Evolutionary conservation across 805 yeast genomes (phyloP), one percentile per base, ranked within the genome.

Genomic region (Blastobotrys mokoenaii): DNA sequence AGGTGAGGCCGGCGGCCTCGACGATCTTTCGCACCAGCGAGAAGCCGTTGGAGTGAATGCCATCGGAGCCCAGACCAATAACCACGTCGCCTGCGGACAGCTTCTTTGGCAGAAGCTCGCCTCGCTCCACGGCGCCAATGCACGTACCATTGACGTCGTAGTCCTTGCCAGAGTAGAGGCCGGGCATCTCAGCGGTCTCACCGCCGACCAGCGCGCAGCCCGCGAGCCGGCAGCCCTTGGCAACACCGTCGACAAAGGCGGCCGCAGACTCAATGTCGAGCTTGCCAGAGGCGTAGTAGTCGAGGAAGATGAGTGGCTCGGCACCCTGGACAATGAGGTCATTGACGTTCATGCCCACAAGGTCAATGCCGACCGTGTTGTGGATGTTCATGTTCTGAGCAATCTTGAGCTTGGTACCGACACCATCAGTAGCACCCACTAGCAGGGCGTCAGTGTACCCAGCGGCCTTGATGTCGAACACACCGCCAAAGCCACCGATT

Each of bases 181-280:
- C 98, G 22, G 99, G 99, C 99, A 93, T 93, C 72, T 93, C 99
- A 45, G 95, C 84, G 33, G 99, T 93, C 68, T 93, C 99, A 54
- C 99, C 99, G 46, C 99, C 99, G 44, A 93, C 96, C 47, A 93
- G 73, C 4, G 99, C 98, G 74, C 98, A 90, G 9, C 96, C 96
- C 30, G 97, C 84, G 53, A 79, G 77, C 53, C 82, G 80, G 72
- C 99, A 93, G 46, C 98, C 99, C 52, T 84, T 84, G 41, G 96
- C 97, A 52, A 93, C 98, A 67, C 98, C 97, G 50, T 77, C 71
- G 33, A 93, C 97, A 56, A 93, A 93, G 54, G 79, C 81, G 20
- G 93, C 81, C 5, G 97, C 96, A 37, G 86, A 74, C 47, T 74
- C 68, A 51, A 89, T 78, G 56, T 89, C 96, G 49, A 93, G 75